Base-by-base conservation (phyloP, 257 asterid genomes). In the Lantana camara region DNA sequence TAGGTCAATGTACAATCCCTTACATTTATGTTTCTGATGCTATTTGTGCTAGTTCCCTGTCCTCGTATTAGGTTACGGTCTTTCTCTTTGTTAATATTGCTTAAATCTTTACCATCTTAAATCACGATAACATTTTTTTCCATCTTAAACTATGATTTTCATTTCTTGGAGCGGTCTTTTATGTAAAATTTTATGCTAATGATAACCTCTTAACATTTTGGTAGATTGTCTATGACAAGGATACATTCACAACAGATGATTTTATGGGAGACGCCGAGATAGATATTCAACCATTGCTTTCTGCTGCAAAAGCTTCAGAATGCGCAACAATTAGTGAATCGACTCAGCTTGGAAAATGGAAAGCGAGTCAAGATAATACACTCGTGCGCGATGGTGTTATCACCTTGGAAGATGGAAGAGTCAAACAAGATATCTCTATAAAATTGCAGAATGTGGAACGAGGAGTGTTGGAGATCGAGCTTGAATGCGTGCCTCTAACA, bases 181-280 rank as follows among this genome's bases (percentile, higher is more conserved):
- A n/a, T n/a, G 38, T 22, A 51, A 50, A 32, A 45, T 9, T 17
- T 42, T 9, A 41, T 14, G 10, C 42, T 62, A 21, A 63, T 48
- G 71, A 63, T 49, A 74, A 47, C 15, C 16, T 29, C 27, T 41
- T 37, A 42, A 52, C 15, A 19, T 20, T 65, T 60, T 75, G 58
- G 54, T 87, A 91, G 98, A 72, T 72, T 19, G 98, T 91, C 5
- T 91, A 89, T 32, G 98, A 91, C 67, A 91, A 89, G 76, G 98
- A 91, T 69, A 86, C 87, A 15, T 91, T 91, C 80, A 68, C 90
- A 20, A 80, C 94, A 0, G 98, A 91, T 49, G 98, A 91, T 79
- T 91, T 86, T 57, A 91, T 91, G 98, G 98, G 98, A 35, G 91
- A 86, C 20, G 95, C 96, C 0, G 98, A 89, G 86, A 80, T 91